A percentile compares a stretch with the other conserved stretches of the same genome.
Conservation (phyloP, 2,329 filamentous ascomycete genomes). For the Myriosclerotinia curreyana region DNA sequence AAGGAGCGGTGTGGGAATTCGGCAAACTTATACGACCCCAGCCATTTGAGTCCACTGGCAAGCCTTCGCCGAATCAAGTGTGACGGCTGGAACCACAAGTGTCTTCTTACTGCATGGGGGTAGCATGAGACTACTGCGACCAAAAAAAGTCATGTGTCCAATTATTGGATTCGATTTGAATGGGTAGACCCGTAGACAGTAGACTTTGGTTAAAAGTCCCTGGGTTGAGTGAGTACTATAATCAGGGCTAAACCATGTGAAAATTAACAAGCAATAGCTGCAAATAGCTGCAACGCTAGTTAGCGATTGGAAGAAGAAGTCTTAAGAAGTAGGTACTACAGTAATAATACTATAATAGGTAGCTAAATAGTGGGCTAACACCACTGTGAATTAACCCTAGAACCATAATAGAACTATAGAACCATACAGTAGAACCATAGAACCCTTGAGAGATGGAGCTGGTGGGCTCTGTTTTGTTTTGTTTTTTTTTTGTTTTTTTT, state of each 20-base stretch:
- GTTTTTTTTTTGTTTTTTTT: background rate
- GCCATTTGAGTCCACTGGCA: constrained; percentile 23
- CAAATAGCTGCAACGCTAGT: too few species aligned
- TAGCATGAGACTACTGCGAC: constrained; percentile 23
- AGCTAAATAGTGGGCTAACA: constrained; percentile 13
- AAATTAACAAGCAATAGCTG: constrained; percentile 11
- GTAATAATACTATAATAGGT: too few species aligned
- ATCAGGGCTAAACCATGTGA: constrained; percentile 19
- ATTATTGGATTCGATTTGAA: constrained; percentile 19
- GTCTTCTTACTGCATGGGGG: constrained; percentile 22
- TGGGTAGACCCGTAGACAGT: too few species aligned
- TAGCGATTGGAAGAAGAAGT: constrained; percentile 5
- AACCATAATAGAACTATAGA: background rate
- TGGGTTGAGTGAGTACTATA: constrained; percentile 13
- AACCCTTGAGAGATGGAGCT: background rate
- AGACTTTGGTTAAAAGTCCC: constrained; percentile 9
- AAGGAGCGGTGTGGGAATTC: constrained; percentile 34
- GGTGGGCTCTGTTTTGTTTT: background rate
- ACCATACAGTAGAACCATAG: too few species aligned
- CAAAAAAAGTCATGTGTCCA: constrained; percentile 22
- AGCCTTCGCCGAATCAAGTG: constrained; percentile 20
- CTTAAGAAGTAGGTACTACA: too few species aligned
- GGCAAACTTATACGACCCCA: constrained; percentile 27
- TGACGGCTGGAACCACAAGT: constrained; percentile 20
- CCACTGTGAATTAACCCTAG: background rate